Base-by-base conservation (phyloP, 2,329 filamentous ascomycete species). In the Paraphoma chrysanthemicola region DNA sequence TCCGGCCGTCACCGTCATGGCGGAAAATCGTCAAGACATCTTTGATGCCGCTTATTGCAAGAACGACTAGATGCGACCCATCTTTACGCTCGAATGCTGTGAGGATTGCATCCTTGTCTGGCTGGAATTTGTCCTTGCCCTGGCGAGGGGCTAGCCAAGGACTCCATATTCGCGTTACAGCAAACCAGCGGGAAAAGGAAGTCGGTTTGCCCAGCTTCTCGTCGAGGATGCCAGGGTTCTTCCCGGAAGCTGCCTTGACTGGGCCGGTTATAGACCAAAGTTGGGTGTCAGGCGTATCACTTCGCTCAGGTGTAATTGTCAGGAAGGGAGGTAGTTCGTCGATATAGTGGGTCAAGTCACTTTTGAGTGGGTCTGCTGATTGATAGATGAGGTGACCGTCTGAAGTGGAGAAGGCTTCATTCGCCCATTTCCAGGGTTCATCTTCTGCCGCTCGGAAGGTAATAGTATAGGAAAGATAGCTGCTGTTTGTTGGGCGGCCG, bases 91-190 rank as follows among this genome's bases (percentile, higher is more conserved):
- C 79, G 65, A 97, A 97, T 0, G 91, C 91, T 56, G 89, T 88
- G 16, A 96, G 72, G 2, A 97, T 78, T 1, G 88, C 92, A 68
- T 96, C 91, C 65, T 93, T 91, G 58, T 92, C 89, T 4, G 93
- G 80, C 4, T 80, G 78, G 54, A 96, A 90, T 0, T 79, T 79
- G 3, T 80, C 76, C 59, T 85, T 87, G 11, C 93, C 93, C 73
- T 97, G 93, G 39, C 92, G 83, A n/a, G 94, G 94, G 7, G 90
- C 92, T 10, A 97, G 80, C 94, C 94, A 98, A 1, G 93, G 90
- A 33, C 84, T 85, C 87, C 89, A 95, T 3, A 91, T 81, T 16
- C 93, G 87, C 5, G 96, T 88, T 11, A 97, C 78, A 7, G 91
- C 87, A 72, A 97, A 94, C 87, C 92, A 96, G 65, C 90, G 88